Conservation (phyloP, 257 asterid genomes). For the Gentiana dahurica region DNA sequence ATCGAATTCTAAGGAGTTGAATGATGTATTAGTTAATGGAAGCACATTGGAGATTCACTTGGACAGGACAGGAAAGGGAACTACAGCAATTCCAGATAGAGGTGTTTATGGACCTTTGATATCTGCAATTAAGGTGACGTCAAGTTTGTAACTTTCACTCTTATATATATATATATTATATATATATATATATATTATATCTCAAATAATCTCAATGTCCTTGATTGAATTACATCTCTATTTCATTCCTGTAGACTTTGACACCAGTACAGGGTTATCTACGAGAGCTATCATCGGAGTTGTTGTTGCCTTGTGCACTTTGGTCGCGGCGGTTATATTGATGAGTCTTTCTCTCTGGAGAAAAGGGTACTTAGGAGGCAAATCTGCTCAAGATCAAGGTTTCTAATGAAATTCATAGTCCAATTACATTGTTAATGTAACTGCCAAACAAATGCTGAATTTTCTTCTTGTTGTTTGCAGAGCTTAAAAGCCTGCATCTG, state of each 20-base stretch:
- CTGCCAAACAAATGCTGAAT: background rate
- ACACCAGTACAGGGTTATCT: conserved; percentile 34
- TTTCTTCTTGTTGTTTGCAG: conserved; percentile 14
- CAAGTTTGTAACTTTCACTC: conserved; percentile 38
- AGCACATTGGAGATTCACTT: conserved; percentile 82
- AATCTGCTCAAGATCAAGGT: conserved; percentile 52
- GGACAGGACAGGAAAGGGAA: conserved; percentile 92
- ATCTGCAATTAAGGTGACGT: conserved; percentile 79
- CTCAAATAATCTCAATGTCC: too few species aligned
- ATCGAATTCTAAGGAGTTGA: conserved; percentile 37
- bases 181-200: too few species aligned
- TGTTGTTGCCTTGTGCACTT: conserved; percentile 30
- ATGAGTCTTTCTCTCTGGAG: conserved; percentile 41
- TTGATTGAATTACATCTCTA: background rate
- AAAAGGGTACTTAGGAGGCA: conserved; percentile 49
- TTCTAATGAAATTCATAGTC: too few species aligned
- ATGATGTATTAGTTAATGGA: conserved; percentile 33
- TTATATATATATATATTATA: background rate
- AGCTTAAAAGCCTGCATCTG: conserved; percentile 29
- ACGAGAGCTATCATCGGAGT: conserved; percentile 67
- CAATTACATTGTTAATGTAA: background rate
- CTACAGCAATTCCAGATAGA: conserved; percentile 68
- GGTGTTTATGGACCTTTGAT: conserved; percentile 88
- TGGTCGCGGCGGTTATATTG: conserved; percentile 13
- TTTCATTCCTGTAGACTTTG: conserved; percentile 35